phyloP scores from a whole-genome alignment of 2,329 filamentous ascomycete species.

The Alternaria incomplexa region DNA sequence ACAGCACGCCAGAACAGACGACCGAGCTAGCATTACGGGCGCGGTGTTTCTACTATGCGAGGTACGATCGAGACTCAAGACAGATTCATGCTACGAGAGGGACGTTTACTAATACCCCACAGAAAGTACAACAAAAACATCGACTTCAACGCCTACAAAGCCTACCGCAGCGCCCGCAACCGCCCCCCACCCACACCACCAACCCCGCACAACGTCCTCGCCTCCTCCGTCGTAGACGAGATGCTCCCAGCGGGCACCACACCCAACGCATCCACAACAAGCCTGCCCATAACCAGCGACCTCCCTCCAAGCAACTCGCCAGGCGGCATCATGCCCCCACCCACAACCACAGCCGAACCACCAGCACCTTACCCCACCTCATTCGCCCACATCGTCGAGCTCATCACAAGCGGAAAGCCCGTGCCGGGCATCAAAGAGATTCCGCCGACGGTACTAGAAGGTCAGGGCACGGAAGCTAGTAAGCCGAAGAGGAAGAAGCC shows the following conservation, averaged over 20 bases:
- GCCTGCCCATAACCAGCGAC: neutral
- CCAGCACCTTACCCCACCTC: slow-evolving; percentile 78
- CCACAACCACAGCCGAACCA: slow-evolving; percentile 33
- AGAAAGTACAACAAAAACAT: slow-evolving; percentile 58
- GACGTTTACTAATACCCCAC: slow-evolving; percentile 1
- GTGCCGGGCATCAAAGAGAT: slow-evolving; percentile 90
- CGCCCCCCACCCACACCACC: slow-evolving; percentile 27
- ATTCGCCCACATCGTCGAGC: slow-evolving; percentile 84
- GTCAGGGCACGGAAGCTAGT: slow-evolving; percentile 66
- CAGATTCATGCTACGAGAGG: too few relatives aligned
- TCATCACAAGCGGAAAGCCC: slow-evolving; percentile 80
- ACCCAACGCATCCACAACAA: slow-evolving; percentile 1
- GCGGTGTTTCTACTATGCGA: slow-evolving; percentile 71
- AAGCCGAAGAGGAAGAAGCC: slow-evolving; percentile 68
- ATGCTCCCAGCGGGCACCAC: neutral
- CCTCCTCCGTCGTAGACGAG: slow-evolving; percentile 9
- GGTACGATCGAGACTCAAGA: slow-evolving; percentile 31
- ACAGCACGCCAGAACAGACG: slow-evolving; percentile 60
- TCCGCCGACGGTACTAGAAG: slow-evolving; percentile 76
- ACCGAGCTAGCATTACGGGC: slow-evolving; percentile 68
- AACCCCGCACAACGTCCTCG: slow-evolving; percentile 22
- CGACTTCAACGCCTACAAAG: slow-evolving; percentile 71
- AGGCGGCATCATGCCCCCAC: slow-evolving; percentile 30
- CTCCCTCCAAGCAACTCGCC: slow-evolving; percentile 3
- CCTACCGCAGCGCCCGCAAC: slow-evolving; percentile 59